Conservation (phyloP, 352 stramenopile species). For the Phytopythium ostracodes region DNA sequence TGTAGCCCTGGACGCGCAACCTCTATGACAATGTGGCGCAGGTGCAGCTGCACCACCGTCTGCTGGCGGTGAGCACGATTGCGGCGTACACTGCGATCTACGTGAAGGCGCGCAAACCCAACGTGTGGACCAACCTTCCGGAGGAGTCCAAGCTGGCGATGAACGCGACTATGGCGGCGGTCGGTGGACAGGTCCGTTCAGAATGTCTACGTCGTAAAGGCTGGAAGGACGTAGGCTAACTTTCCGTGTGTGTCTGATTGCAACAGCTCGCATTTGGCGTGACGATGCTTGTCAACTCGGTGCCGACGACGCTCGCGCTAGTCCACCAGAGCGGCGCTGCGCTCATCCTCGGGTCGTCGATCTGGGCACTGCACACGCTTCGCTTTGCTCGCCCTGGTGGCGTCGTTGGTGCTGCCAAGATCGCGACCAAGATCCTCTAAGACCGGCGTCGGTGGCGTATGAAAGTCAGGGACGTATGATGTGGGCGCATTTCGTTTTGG, state of each 20-base stretch:
- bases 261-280: slow-evolving; percentile 88
- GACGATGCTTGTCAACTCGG: slow-evolving; percentile 93
- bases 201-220: background rate
- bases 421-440: no score
- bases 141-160: slow-evolving; percentile 51
- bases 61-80: slow-evolving; percentile 89
- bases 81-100: slow-evolving; percentile 46
- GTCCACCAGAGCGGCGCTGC: slow-evolving; percentile 83
- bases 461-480: no score
- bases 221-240: background rate
- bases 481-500: no score
- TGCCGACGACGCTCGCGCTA: slow-evolving; percentile 92
- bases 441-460: no score
- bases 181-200: slow-evolving; percentile 31
- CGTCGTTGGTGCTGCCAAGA: no score
- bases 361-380: slow-evolving; percentile 64
- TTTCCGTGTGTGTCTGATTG: background rate
- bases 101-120: slow-evolving; percentile 49
- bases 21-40: slow-evolving; percentile 96
- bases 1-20: slow-evolving; percentile 89
- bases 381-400: slow-evolving; percentile 50
- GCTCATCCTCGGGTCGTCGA: slow-evolving; percentile 50
- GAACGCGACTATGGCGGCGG: slow-evolving; percentile 47
- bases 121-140: slow-evolving; percentile 68
- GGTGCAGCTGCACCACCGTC: slow-evolving; percentile 95